Base-by-base conservation (phyloP, 2,329 filamentous ascomycete genomes). In the Pleurostoma richardsiae region DNA sequence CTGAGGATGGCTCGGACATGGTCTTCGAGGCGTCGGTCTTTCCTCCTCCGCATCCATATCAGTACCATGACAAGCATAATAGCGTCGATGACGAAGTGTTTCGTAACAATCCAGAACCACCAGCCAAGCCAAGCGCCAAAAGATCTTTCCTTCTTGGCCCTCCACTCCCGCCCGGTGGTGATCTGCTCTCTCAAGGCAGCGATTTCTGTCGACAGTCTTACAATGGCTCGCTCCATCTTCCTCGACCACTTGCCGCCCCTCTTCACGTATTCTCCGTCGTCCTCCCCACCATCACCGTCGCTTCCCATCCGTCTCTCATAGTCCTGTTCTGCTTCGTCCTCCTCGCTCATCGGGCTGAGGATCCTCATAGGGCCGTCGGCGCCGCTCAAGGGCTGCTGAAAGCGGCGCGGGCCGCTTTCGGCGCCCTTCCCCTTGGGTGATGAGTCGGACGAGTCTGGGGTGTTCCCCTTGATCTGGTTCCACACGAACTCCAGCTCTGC, bases 401-500 rank as follows among this genome's bases (percentile, higher is more conserved):
- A 76, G 52, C 69, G 74, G 41, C 66, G 71, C 50, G 62, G 67
- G 60, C 58, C 53, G 53, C 59, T 57, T 52, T 62, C 49, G 56
- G 63, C 51, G 54, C 62, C 64, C 46, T 62, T 66, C 29, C 69
- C 69, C 53, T 76, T 73, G n/a, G 77, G 75, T 2, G 76, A 80
- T 8, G 78, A 76, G 39, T 77, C 64, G 38, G 83, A 70, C 36
- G 85, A 83, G 19, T 79, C 81, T 4, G 85, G 82, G 8, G 82
- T 81, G 58, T 92, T 96, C 56, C 86, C 86, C 66, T 94, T 95
- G 57, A 99, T 92, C 65, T 97, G 94, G 57, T 96, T 90, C 94
- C 94, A 99, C 38, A 99, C 92, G 59, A 97, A 99, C 68, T 99
- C 94, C n/a, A 99, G 80, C 66, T 99, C 94, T 7, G 84, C 78